Conservation (phyloP, 495 filamentous ascomycete species). For the Tuber calosporum region DNA sequence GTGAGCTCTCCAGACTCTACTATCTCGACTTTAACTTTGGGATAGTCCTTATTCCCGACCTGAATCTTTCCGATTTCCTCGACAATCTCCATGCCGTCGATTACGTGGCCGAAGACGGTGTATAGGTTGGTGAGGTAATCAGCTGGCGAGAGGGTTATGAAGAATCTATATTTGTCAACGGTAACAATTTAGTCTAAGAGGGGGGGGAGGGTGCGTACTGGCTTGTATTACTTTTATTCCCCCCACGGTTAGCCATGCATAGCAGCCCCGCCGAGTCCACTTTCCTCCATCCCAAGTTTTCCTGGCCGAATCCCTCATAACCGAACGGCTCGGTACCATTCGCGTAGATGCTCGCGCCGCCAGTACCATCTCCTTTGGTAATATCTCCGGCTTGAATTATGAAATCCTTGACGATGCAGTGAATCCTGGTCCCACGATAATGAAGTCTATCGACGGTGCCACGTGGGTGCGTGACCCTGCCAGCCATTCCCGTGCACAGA, state of each 20-base stretch:
- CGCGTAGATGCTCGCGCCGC: conserved; percentile 43
- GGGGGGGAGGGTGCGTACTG: conserved; percentile 38
- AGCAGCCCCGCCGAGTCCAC: conserved; percentile 46
- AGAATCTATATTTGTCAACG: conserved; percentile 42
- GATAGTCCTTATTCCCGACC: conserved; percentile 44
- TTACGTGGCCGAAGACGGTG: conserved; percentile 45
- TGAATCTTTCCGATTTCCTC: conserved; percentile 41
- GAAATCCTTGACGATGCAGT: conserved; percentile 47
- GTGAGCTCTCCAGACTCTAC: conserved; percentile 45
- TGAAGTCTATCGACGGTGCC: conserved; percentile 55
- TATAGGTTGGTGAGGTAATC: conserved; percentile 45
- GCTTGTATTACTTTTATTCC: conserved; percentile 44
- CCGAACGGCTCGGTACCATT: conserved; percentile 44
- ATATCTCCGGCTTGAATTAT: conserved; percentile 49
- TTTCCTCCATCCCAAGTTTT: conserved; percentile 46
- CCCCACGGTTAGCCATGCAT: conserved; percentile 48
- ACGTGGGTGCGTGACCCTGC: conserved; percentile 44
- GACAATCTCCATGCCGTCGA: conserved; percentile 43
- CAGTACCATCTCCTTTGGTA: conserved; percentile 45
- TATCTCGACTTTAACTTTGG: conserved; percentile 42
- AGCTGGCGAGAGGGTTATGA: conserved; percentile 46
- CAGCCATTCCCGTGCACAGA: conserved; percentile 38
- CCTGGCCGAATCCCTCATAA: conserved; percentile 53
- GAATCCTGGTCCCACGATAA: conserved; percentile 44
- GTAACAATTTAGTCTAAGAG: neutral